Percentiles rank a stretch among this genome's conserved stretches.
These are phyloP conservation scores for Penicilliopsis zonata DNA, from an alignment of 495 filamentous ascomycete species.

Conservation along the genomic window DNA sequence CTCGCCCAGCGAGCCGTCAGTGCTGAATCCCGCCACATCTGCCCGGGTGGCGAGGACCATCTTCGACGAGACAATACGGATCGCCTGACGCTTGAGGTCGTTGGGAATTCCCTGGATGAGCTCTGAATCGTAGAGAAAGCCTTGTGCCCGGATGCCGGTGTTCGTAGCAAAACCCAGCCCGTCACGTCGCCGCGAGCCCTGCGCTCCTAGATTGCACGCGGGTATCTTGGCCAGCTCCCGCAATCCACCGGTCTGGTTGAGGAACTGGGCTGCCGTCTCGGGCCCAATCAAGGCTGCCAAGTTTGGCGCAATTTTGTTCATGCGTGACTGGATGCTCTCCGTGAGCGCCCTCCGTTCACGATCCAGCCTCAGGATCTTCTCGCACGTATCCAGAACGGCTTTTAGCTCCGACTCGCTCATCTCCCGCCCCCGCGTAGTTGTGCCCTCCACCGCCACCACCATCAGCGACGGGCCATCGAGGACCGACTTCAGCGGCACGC, in stretches of 20 bases:
- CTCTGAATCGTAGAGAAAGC: constrained; percentile 84
- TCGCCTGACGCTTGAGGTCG: constrained; percentile 86
- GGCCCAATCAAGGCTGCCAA: constrained; percentile 87
- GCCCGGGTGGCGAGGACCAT: constrained; percentile 82
- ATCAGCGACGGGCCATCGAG: constrained; percentile 84
- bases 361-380: constrained; percentile 79
- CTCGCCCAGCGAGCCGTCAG: constrained; percentile 73
- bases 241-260: constrained; percentile 85
- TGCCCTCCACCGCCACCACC: constrained; percentile 93
- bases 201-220: constrained; percentile 79
- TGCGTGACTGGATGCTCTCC: constrained; percentile 92
- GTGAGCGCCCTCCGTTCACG: constrained; percentile 78
- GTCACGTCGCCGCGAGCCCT: constrained; percentile 77
- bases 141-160: constrained; percentile 81
- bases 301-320: constrained; percentile 93
- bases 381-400: constrained; percentile 64
- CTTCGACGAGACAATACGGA: constrained; percentile 91
- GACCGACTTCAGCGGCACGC: constrained; percentile 60
- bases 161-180: constrained; percentile 88
- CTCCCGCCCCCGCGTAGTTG: constrained; percentile 68
- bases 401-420: constrained; percentile 66
- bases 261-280: constrained; percentile 88
- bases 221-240: constrained; percentile 84
- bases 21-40: constrained; percentile 72
- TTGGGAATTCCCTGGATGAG: constrained; percentile 72